Evolutionary conservation across 768 basidiomycete species (phyloP).

Genomic region (Mycena filopes): DNA sequence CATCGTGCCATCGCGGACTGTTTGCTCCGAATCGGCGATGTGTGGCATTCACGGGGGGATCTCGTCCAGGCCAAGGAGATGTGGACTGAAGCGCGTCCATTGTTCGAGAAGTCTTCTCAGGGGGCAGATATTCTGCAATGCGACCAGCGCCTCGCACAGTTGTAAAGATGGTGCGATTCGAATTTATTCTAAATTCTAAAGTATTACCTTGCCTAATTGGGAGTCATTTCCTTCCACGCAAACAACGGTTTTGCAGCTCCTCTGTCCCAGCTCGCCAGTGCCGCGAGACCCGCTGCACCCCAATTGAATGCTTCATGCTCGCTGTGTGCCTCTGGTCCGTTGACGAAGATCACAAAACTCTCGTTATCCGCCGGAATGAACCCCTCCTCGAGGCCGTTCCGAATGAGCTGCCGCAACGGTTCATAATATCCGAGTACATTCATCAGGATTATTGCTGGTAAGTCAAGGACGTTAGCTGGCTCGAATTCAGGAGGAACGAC

Average conservation of each 20-base stretch:
- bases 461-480: neutral
- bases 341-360: conserved; percentile 75
- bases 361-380: conserved; percentile 78
- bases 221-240: conserved; percentile 59
- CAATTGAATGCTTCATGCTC: conserved; percentile 77
- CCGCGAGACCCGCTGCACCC: conserved; percentile 77
- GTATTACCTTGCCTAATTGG: too few relatives aligned
- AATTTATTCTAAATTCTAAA: too few relatives aligned
- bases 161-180: neutral
- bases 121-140: neutral
- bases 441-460: conserved; percentile 83
- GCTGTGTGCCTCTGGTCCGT: conserved; percentile 66
- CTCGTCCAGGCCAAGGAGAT: neutral
- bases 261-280: conserved; percentile 69
- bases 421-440: conserved; percentile 89
- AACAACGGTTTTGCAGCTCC: conserved; percentile 48
- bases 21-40: conserved; percentile 9
- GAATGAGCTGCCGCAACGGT: conserved; percentile 79
- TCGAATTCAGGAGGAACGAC: neutral
- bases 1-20: conserved; percentile 6
- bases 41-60: neutral
- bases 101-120: neutral
- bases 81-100: neutral
- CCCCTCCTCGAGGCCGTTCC: conserved; percentile 71
- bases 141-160: neutral